Percentiles rank a stretch among this genome's conserved stretches.
phyloP scores from a whole-genome alignment of 192 early-diverging fungal species.

The Bifiguratus adelaidae region DNA sequence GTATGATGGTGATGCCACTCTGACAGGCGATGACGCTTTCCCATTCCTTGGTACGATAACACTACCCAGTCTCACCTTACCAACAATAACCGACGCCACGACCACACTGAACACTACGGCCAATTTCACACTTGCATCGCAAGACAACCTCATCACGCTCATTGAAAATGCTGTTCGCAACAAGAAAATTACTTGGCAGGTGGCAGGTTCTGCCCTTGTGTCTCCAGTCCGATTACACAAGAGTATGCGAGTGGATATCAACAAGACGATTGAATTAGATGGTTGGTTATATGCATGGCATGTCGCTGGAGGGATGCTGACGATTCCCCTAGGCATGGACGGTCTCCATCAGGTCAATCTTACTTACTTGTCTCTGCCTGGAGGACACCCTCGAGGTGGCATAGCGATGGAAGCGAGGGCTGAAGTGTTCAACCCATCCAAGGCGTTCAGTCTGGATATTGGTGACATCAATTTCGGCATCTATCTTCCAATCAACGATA shows the following conservation, averaged over 20 bases:
- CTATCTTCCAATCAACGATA: constrained; percentile 4
- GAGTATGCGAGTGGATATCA: background rate
- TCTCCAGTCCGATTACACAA: background rate
- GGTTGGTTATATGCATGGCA: background rate
- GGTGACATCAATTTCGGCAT: constrained; percentile 26
- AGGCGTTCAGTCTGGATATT: constrained; percentile 10
- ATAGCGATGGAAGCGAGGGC: constrained; percentile 8
- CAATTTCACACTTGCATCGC: background rate
- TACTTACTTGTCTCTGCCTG: constrained; percentile 10
- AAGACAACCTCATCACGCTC: background rate
- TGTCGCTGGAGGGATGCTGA: background rate
- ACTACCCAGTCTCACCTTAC: background rate
- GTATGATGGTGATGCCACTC: background rate
- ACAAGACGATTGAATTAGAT: background rate
- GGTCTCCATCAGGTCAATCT: constrained; percentile 15
- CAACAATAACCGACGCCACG: background rate
- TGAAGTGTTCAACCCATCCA: constrained; percentile 20
- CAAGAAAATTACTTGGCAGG: background rate
- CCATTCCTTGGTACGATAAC: background rate
- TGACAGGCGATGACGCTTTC: too few species aligned
- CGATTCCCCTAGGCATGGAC: constrained; percentile 15
- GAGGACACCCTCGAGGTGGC: constrained; percentile 16
- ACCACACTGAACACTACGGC: background rate
- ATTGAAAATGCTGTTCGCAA: background rate
- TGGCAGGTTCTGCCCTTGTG: background rate